Base-by-base conservation (phyloP, 164 flowering plant species). In the Saururus chinensis region DNA sequence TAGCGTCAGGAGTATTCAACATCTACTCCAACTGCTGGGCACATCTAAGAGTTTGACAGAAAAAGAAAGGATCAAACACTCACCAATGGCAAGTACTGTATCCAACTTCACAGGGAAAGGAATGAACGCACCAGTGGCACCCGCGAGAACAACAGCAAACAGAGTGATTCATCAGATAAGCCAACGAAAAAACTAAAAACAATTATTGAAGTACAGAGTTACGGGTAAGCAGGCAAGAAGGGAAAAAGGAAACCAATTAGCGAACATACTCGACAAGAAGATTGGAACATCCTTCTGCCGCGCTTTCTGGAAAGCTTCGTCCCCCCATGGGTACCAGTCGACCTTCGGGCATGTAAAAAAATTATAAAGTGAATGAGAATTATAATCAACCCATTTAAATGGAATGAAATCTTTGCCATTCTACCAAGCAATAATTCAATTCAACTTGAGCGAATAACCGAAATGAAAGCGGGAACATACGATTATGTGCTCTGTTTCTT, bases 41-140 rank as follows among this genome's bases (percentile, higher is more conserved):
- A 13, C 7, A 58, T 1, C 42, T 35, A 40, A 14, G 35, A 30
- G 35, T 37, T 20, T 16, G 19, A 41, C n/a, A 57, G 19, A 45
- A 21, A 40, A 10, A 21, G 20, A 60, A 10, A 60, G 19, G 23
- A 58, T 7, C 17, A 37, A 63, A 25, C 49, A 60, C 93, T 80
- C 69, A 92, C 98, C 98, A 93, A 62, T 89, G 97, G 63, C 98
- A 92, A 35, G 97, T 93, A 78, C 98, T 93, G 83, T 93, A 93
- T 64, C 98, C 98, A 74, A 93, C 98, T 92, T 83, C 78, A 59
- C 64, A 60, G 21, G 60, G 45, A 64, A 61, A 42, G 51, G 1
- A 19, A 51, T 26, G 23, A 9, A 54, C 53, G 23, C 42, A 40
- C 55, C 17, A 45, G 14, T 12, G 14, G 14, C 49, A 45, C 17